Evolutionary conservation across 2,329 filamentous ascomycete species (phyloP), one percentile per base, ranked within the genome.

Genomic region (Nakataea oryzae): DNA sequence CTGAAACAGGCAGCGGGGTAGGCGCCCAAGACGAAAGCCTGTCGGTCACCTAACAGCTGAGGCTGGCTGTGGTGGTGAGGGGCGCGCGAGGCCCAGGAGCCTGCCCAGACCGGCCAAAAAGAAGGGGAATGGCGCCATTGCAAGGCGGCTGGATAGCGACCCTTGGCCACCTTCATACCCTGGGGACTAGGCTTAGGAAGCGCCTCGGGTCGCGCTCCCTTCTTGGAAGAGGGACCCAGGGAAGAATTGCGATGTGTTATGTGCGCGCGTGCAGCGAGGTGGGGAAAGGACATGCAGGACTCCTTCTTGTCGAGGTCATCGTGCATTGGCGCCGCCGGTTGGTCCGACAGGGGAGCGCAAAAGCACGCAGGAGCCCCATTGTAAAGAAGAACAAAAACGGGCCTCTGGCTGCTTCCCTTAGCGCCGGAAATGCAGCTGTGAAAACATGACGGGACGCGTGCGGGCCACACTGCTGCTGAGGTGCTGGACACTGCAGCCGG

Each of bases 311-410:
- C 56, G 56, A 58, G 56, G 56, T 62, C 55, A 61, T 62, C 54
- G 57, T 62, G 62, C 62, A 62, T 62, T 54, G 62, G 62, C 62
- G 60, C 32, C 62, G 41, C 41, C 41, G 41, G 41, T 50, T 50
- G 41, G 41, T 7, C 41, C 8, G 41, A 17, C 41, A 8, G 21
- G 41, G 41, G 41, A 17, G 21, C 21, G 41, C 21, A n/a, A n/a
- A 50, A n/a, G 41, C 41, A 50, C 21, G 41, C 21, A 50, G 41
- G 41, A 21, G n/a, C 17, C 41, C 24, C 41, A 17, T 9, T 17
- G 13, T 4, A 21, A 41, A 47, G 8, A 7, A 21, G 41, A 50
- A 50, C 9, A 8, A 32, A 32, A 32, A 32, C 30, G 8, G 30
- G 30, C 13, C 30, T 12, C 13, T 12, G 30, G 13, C 30, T 32